Conservation (phyloP, 2,329 filamentous ascomycete genomes). For the Colletotrichum gigasporum region DNA sequence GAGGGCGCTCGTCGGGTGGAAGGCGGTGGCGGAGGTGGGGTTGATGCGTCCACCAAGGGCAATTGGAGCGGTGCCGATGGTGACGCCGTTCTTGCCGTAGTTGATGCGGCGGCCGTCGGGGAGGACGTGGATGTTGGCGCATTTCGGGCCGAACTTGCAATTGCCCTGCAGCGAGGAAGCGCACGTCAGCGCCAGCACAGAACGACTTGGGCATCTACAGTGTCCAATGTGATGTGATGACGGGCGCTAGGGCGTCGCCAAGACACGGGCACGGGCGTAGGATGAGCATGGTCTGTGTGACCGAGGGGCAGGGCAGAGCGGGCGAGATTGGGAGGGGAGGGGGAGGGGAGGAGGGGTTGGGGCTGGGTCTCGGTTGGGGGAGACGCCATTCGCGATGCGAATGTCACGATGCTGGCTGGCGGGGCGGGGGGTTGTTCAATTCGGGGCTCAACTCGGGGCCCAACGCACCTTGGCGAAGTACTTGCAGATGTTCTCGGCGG, state of each 20-base stretch:
- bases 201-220: no score
- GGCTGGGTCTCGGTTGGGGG: no score
- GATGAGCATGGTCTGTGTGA: slow-evolving; percentile 21
- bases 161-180: slow-evolving; percentile 72
- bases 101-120: slow-evolving; percentile 94
- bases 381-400: no score
- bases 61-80: slow-evolving; percentile 64
- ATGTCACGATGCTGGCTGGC: neutral
- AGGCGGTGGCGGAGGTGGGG: slow-evolving; percentile 59
- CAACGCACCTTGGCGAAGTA: slow-evolving; percentile 92
- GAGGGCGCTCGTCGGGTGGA: slow-evolving; percentile 75
- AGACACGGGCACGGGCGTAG: slow-evolving; percentile 1
- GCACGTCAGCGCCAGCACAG: slow-evolving; percentile 11
- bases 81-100: slow-evolving; percentile 75
- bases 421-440: neutral
- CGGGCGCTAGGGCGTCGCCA: slow-evolving; percentile 11
- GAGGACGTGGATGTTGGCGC: slow-evolving; percentile 94
- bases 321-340: slow-evolving; percentile 30
- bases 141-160: slow-evolving; percentile 98
- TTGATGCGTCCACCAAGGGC: slow-evolving; percentile 75
- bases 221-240: no score
- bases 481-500: slow-evolving; percentile 93
- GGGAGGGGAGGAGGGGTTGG: neutral
- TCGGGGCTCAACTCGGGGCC: neutral
- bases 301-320: slow-evolving; percentile 22